Evolutionary conservation across 2,329 filamentous ascomycete species (phyloP).

Genomic region (Hortaea sp.): DNA sequence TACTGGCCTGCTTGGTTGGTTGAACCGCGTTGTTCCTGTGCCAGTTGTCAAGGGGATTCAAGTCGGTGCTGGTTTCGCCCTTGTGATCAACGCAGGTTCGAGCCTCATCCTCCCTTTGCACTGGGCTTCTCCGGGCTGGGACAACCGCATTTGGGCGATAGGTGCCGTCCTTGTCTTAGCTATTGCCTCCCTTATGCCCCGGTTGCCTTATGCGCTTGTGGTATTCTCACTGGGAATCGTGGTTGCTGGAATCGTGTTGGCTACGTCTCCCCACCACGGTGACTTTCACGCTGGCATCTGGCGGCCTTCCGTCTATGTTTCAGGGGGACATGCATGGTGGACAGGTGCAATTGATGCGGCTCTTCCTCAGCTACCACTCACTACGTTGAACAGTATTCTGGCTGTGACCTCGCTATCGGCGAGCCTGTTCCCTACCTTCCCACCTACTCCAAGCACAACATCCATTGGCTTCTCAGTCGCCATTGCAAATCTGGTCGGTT

Average conservation of each 20-base stretch:
- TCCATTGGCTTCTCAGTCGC: constrained; percentile 73
- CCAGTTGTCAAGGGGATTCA: constrained; percentile 93
- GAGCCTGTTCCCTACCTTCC: constrained; percentile 57
- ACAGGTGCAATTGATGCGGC: constrained; percentile 55
- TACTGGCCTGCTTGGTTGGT: constrained; percentile 67
- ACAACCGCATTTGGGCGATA: constrained; percentile 72
- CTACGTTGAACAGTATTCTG: constrained; percentile 84
- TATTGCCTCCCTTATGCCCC: constrained; percentile 51
- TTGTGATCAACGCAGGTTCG: constrained; percentile 67
- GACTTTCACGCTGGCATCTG: constrained; percentile 43
- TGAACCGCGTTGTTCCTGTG: constrained; percentile 65
- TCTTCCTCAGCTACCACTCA: constrained; percentile 80
- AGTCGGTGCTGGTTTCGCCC: constrained; percentile 75
- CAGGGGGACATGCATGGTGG: constrained; percentile 37
- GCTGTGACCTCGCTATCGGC: constrained; percentile 71
- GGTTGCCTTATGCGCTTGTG: constrained; percentile 67
- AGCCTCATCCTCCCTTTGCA: constrained; percentile 56
- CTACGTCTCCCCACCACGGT: constrained; percentile 31
- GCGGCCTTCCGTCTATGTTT: constrained; percentile 45
- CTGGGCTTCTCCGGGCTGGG: constrained; percentile 58
- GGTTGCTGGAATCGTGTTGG: constrained; percentile 39
- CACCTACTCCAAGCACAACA: constrained; percentile 57
- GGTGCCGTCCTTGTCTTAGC: constrained; percentile 63
- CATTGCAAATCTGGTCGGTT: constrained; percentile 71
- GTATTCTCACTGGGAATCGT: constrained; percentile 60